These are phyloP conservation scores for Ceratobasidium sp. DNA, from an alignment of 1,284 basidiomycete genomes.

Conservation along the genomic window DNA sequence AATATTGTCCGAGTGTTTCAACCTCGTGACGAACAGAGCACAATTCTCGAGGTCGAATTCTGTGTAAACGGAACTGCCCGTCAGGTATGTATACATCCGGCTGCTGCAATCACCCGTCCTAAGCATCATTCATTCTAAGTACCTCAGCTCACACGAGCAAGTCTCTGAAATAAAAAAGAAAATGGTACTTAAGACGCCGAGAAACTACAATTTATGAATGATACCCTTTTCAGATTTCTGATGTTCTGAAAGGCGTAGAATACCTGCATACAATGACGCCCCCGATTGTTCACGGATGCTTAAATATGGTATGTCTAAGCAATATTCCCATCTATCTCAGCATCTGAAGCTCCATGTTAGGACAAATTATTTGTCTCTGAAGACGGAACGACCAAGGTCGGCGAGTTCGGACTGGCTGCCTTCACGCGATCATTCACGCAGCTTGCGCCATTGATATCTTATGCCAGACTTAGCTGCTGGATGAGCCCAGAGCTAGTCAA, in stretches of 20 bases:
- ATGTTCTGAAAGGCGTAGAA: background rate
- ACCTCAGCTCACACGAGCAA: background rate
- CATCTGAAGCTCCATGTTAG: background rate
- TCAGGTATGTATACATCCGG: background rate
- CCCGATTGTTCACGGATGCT: constrained; percentile 3
- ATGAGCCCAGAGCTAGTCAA: constrained; percentile 17
- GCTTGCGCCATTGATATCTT: background rate
- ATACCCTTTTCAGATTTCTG: background rate
- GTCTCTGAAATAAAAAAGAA: background rate
- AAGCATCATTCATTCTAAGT: background rate
- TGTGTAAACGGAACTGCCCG: constrained; percentile 11
- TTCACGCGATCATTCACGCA: background rate
- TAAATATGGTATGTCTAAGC: background rate
- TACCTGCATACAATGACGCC: constrained; percentile 10
- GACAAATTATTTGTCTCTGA: constrained; percentile 8
- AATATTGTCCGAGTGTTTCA: constrained; percentile 4
- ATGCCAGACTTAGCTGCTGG: constrained; percentile 1
- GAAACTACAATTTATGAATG: background rate
- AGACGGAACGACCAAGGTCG: constrained; percentile 6
- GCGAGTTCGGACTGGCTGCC: constrained; percentile 6
- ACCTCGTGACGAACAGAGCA: background rate
- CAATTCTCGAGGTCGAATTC: background rate
- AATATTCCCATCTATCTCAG: too few species aligned
- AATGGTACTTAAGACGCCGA: too few species aligned
- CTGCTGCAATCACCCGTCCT: background rate